phyloP scores from a whole-genome alignment of 129 eudicot species.

The Flaveria trinervia region DNA sequence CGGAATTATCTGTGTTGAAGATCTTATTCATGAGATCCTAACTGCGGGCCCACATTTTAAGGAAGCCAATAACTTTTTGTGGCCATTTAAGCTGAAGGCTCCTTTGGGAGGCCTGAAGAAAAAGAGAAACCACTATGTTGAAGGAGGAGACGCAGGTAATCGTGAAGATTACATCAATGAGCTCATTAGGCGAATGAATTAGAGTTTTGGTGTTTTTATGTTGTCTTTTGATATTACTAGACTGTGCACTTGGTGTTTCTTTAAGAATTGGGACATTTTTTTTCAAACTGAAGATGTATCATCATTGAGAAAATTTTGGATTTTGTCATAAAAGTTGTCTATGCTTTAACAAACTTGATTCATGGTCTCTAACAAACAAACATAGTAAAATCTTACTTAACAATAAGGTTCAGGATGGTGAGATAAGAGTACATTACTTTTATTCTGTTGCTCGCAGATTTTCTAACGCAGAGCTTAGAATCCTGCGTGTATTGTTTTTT shows the following conservation, averaged over 20 bases:
- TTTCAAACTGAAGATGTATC: constrained; percentile 20
- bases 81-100: constrained; percentile 85
- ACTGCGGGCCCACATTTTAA: constrained; percentile 87
- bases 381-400: too few relatives aligned
- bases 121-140: constrained; percentile 84
- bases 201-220: constrained; percentile 14
- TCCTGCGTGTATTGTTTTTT: too few relatives aligned
- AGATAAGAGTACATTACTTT: too few relatives aligned
- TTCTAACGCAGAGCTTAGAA: too few relatives aligned
- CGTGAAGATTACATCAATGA: constrained; percentile 80
- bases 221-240: constrained; percentile 27
- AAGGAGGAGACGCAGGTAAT: constrained; percentile 91
- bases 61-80: constrained; percentile 86
- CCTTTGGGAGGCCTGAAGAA: constrained; percentile 80
- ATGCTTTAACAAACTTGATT: too few relatives aligned
- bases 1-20: constrained; percentile 75
- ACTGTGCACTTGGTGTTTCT: constrained; percentile 25
- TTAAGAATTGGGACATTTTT: constrained; percentile 6
- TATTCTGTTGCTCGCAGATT: too few relatives aligned
- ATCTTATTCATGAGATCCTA: constrained; percentile 70
- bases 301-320: constrained; percentile 19
- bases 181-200: constrained; percentile 87
- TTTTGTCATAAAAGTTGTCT: constrained; percentile 10
- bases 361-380: too few relatives aligned
- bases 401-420: too few relatives aligned